Base-by-base conservation (phyloP, 2,329 filamentous ascomycete species). In the Calonectria pseudoturangicola region DNA sequence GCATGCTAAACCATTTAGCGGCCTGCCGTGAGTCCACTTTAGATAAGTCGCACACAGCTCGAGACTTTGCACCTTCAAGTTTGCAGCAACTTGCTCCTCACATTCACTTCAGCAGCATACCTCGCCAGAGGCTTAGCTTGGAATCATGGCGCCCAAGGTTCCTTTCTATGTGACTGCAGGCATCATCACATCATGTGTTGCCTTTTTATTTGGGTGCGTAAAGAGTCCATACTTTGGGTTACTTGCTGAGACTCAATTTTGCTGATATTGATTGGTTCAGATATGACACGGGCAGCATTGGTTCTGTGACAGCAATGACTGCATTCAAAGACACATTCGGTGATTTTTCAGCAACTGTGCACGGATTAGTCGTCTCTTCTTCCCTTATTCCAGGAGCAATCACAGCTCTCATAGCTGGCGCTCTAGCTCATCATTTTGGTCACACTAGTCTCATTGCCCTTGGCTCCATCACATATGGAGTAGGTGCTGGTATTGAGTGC, bases 381-480 rank as follows among this genome's bases (percentile, higher is more conserved):
- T 89, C 92, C 58, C 84, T 92, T 27, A 86, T 92, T 28, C 88
- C 91, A 0, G 91, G 89, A 7, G 91, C 89, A 0, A 81, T 92
- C 15, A 89, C 91, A 0, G 90, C 91, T 0, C 85, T 92, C 28
- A 85, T 92, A 43, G 89, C 90, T 0, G 88, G 91, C 2, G 85
- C 88, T 54, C 83, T 93, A 2, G 89, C 85, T 9, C 88, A 88
- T 76, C 85, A 81, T 70, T 88, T 90, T 21, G 91, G 91, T 0
- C 86, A 90, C 12, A 85, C 88, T 0, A 84, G 84, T n/a, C 85
- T 86, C 0, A 89, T 92, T 28, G 84, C 84, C 1, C 83, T 89
- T 18, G 91, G 91, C 0, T 85, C 88, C 0, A 75, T 87, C 1
- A 83, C 91, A 9, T 92, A 91, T 71, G 87, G 83, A 2, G 66